Percentiles rank a stretch among this genome's conserved stretches.
Conservation (phyloP, 805 yeast genomes). For the Barnettozyma sucrosica region DNA sequence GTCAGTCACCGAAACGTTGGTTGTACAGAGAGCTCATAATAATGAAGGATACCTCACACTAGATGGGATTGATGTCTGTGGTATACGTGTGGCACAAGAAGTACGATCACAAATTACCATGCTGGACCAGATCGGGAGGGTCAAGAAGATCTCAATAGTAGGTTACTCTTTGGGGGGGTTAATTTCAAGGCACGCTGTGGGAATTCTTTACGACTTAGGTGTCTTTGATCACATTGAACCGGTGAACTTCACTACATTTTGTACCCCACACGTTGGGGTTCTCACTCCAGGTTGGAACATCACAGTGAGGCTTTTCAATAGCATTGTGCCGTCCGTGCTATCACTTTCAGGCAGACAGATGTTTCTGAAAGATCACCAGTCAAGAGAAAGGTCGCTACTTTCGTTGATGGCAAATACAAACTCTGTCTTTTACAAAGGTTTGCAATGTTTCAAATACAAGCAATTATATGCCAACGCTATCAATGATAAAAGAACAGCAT, state of each 20-base stretch:
- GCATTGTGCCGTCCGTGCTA: constrained; percentile 55
- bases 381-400: constrained; percentile 44
- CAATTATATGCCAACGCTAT: constrained; percentile 69
- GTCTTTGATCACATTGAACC: constrained; percentile 52
- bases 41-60: constrained; percentile 63
- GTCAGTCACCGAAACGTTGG: constrained; percentile 11
- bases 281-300: constrained; percentile 52
- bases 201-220: constrained; percentile 51
- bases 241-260: constrained; percentile 53
- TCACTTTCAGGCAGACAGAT: constrained; percentile 73
- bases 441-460: constrained; percentile 45
- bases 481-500: constrained; percentile 75
- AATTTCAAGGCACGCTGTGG: constrained; percentile 71
- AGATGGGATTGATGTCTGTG: constrained; percentile 85
- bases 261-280: constrained; percentile 67
- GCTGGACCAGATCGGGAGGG: constrained; percentile 28
- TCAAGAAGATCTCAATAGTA: constrained; percentile 62
- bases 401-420: constrained; percentile 58
- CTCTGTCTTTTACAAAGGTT: constrained; percentile 54
- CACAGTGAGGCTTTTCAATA: constrained; percentile 52
- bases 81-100: constrained; percentile 67
- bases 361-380: constrained; percentile 47
- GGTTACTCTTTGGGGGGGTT: constrained; percentile 89
- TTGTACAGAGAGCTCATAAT: constrained; percentile 20
- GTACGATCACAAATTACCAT: constrained; percentile 37